Evolutionary conservation across 2,329 filamentous ascomycete species (phyloP), one percentile per base, ranked within the genome.

Genomic region (Xylaria sp.): DNA sequence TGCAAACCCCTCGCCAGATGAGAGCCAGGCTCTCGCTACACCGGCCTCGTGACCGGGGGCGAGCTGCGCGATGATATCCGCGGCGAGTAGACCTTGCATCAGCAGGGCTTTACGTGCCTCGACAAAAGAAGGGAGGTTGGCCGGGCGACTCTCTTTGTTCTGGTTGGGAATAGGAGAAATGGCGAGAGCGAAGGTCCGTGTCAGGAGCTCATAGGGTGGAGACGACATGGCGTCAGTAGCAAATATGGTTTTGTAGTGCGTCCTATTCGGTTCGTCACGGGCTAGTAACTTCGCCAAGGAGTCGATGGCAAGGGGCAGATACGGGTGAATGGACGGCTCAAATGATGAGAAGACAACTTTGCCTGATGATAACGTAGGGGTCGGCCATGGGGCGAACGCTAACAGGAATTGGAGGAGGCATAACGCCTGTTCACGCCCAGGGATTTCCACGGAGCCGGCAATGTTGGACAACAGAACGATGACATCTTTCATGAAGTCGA

Each of bases 401-500:
- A 97, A 78, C 22, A 99, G 78, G 71, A 99, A 96, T 68, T 96
- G 89, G 38, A 99, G 77, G 6, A 97, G 79, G 65, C 90, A 91
- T 38, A 91, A 78, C 0, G 92, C 92, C 69, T 97, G 92, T 67
- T 97, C 92, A 59, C 90, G 87, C 18, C 88, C 88, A 1, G 92
- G 89, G 38, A 99, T 78, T 67, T 93, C 88, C 48, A 97, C 83
- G 8, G 85, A 83, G 43, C 90, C 85, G 7, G 92, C 87, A 44
- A 95, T 85, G 71, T 99, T 97, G 52, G 93, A 97, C 50, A 99
- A 78, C 62, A 96, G 86, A 16, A 91, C 88, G 53, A 97, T 85
- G 24, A 92, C 79, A 71, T 99, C 94, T 74, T 99, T 99, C 90
- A 97, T 96, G 66, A 97, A 93, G 72, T 99, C 94, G 61, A 97